Conservation (phyloP, 2,329 filamentous ascomycete species). For the Pyricularia sp. region DNA sequence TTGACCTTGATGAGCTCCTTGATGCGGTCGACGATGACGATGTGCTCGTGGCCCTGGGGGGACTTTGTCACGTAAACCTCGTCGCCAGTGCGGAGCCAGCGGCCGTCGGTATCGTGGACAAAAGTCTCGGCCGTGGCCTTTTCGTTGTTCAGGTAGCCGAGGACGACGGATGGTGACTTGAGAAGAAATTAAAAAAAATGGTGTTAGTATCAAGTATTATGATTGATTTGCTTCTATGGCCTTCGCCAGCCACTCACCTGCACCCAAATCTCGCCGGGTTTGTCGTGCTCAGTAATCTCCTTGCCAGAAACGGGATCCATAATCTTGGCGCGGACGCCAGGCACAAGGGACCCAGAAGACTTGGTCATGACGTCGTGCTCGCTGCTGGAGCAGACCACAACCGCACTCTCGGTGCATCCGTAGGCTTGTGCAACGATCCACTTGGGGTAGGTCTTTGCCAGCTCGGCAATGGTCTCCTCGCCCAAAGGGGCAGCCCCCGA, state of each 20-base stretch:
- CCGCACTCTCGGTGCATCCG: constrained; percentile 67
- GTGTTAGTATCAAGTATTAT: neutral
- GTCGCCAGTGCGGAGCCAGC: constrained; percentile 77
- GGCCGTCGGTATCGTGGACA: constrained; percentile 47
- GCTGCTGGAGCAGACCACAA: constrained; percentile 47
- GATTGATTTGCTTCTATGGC: neutral
- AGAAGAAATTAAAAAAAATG: too few species aligned
- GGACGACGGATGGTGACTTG: constrained; percentile 39
- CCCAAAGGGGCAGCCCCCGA: constrained; percentile 71
- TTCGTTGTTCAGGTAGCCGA: constrained; percentile 81
- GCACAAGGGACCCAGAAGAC: constrained; percentile 57
- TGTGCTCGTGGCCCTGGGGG: constrained; percentile 58
- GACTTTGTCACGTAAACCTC: constrained; percentile 58
- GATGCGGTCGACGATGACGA: constrained; percentile 69
- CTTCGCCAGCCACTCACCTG: constrained; percentile 16
- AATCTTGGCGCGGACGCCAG: constrained; percentile 51
- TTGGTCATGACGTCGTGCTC: constrained; percentile 55
- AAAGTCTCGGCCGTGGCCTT: constrained; percentile 75
- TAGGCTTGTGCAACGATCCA: constrained; percentile 60
- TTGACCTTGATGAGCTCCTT: constrained; percentile 41
- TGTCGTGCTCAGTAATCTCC: constrained; percentile 52
- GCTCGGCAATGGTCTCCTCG: constrained; percentile 54
- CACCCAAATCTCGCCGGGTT: constrained; percentile 68
- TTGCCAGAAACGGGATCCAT: constrained; percentile 47
- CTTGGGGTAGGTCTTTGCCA: constrained; percentile 45